These are phyloP conservation scores for Candida boleticola DNA, from an alignment of 805 yeast species.

Conservation along the genomic window DNA sequence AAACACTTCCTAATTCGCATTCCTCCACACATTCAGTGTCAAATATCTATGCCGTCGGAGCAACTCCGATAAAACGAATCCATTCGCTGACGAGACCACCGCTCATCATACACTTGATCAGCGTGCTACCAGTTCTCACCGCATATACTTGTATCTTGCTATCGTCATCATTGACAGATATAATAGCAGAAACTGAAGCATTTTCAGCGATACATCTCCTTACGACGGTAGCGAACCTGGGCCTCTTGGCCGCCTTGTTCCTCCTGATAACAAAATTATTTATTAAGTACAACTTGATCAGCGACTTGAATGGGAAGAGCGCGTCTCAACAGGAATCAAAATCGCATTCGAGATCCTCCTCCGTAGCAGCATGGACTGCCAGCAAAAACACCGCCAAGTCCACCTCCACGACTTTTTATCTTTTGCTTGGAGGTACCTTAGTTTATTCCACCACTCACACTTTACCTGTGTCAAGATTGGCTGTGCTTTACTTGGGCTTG, in stretches of 20 bases:
- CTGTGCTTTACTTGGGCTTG: slow-evolving; percentile 27
- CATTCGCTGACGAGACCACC: background rate
- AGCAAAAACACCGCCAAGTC: background rate
- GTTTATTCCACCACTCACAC: slow-evolving; percentile 21
- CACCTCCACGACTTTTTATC: slow-evolving; percentile 9
- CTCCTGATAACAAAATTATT: slow-evolving; percentile 16
- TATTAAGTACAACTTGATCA: slow-evolving; percentile 12
- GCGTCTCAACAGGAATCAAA: background rate
- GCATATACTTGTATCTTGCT: slow-evolving; percentile 30
- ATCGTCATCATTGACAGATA: slow-evolving; percentile 20
- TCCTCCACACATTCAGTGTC: background rate
- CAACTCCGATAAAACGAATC: slow-evolving; percentile 2
- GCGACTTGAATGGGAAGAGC: background rate
- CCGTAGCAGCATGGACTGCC: background rate
- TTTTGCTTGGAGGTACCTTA: slow-evolving; percentile 18
- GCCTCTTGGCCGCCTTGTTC: slow-evolving; percentile 20
- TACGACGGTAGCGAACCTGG: slow-evolving; percentile 14
- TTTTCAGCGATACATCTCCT: slow-evolving; percentile 1
- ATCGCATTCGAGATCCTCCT: background rate
- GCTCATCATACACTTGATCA: slow-evolving; percentile 11
- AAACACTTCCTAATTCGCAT: too few relatives aligned
- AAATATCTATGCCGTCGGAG: background rate
- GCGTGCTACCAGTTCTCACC: slow-evolving; percentile 32
- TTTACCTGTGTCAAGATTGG: slow-evolving; percentile 23
- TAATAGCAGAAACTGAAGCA: slow-evolving; percentile 4